Evolutionary conservation across 441 rosid species (phyloP).

Genomic region (Gossypium trilobum): DNA sequence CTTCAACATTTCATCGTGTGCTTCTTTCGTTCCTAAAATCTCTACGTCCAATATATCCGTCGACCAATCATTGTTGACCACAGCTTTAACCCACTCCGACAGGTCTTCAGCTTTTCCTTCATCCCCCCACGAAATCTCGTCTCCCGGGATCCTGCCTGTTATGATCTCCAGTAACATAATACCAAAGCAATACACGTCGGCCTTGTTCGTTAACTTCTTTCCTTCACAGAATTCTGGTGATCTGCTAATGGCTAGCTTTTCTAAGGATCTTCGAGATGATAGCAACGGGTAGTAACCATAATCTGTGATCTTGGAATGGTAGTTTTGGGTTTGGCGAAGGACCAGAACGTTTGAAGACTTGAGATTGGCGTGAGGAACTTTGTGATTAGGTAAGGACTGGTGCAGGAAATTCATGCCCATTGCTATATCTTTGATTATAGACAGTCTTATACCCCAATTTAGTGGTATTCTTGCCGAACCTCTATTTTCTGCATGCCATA

Average conservation of each 20-base stretch:
- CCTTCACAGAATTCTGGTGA: slow-evolving; percentile 41
- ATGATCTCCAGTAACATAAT: slow-evolving; percentile 42
- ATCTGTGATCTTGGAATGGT: slow-evolving; percentile 35
- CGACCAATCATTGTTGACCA: slow-evolving; percentile 46
- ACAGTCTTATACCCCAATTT: slow-evolving; percentile 34
- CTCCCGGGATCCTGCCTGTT: slow-evolving; percentile 43
- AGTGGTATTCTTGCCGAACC: slow-evolving; percentile 37
- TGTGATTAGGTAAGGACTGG: slow-evolving; percentile 34
- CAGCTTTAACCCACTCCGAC: slow-evolving; percentile 40
- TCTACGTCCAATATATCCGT: slow-evolving; percentile 46
- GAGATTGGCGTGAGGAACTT: slow-evolving; percentile 49
- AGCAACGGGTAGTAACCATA: slow-evolving; percentile 46
- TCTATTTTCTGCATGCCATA: slow-evolving; percentile 27
- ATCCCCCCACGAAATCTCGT: slow-evolving; percentile 4
- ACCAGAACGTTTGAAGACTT: slow-evolving; percentile 42
- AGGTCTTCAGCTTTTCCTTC: slow-evolving; percentile 21
- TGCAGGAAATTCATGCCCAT: slow-evolving; percentile 37
- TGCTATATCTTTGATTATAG: slow-evolving; percentile 42
- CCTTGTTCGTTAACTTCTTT: slow-evolving; percentile 40
- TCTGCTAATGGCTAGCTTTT: slow-evolving; percentile 29
- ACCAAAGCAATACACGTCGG: slow-evolving; percentile 56
- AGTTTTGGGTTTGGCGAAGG: slow-evolving; percentile 15
- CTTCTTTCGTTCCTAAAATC: slow-evolving; percentile 35
- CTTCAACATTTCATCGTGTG: slow-evolving; percentile 39
- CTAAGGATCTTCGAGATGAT: slow-evolving; percentile 19